These are phyloP conservation scores for Aspergillus clavatus DNA, from an alignment of 2,329 filamentous ascomycete genomes.

Conservation along the genomic window DNA sequence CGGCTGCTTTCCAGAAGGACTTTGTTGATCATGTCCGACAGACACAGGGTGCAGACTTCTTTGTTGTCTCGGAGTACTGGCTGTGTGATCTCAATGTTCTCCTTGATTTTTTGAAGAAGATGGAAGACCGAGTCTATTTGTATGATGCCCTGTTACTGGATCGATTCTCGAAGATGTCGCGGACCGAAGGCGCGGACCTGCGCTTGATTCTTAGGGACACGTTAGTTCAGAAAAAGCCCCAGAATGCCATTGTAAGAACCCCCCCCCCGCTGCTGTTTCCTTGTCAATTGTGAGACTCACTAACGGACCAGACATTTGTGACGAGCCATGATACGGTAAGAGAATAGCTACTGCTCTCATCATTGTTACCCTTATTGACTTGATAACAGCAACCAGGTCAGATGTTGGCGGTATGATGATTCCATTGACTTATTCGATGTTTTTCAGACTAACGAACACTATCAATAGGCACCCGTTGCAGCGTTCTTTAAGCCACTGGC, in stretches of 20 bases:
- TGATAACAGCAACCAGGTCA: conserved; percentile 11
- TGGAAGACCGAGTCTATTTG: conserved; percentile 56
- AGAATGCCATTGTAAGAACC: conserved; percentile 52
- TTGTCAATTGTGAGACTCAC: too few species aligned
- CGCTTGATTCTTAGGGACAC: conserved; percentile 59
- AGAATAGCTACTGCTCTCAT: not conserved
- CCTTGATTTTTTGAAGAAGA: conserved; percentile 52
- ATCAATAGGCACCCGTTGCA: conserved; percentile 52
- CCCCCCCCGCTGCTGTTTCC: not conserved
- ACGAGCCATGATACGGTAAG: conserved; percentile 65
- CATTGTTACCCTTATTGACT: not conserved
- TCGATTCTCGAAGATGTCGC: conserved; percentile 60
- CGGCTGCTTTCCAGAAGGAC: conserved; percentile 59
- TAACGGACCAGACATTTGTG: conserved; percentile 53
- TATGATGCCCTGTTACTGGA: conserved; percentile 67
- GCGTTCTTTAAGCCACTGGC: conserved; percentile 67
- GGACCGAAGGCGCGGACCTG: conserved; percentile 54
- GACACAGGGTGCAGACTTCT: conserved; percentile 50
- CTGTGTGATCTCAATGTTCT: conserved; percentile 54
- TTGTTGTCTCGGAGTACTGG: conserved; percentile 69
- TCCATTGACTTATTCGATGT: not conserved
- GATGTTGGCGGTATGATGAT: conserved; percentile 9
- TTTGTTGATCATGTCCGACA: conserved; percentile 57
- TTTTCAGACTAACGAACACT: not conserved
- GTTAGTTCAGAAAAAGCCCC: conserved; percentile 51